These are phyloP conservation scores for Neurospora sp. DNA, from an alignment of 495 filamentous ascomycete species.

Conservation along the genomic window DNA sequence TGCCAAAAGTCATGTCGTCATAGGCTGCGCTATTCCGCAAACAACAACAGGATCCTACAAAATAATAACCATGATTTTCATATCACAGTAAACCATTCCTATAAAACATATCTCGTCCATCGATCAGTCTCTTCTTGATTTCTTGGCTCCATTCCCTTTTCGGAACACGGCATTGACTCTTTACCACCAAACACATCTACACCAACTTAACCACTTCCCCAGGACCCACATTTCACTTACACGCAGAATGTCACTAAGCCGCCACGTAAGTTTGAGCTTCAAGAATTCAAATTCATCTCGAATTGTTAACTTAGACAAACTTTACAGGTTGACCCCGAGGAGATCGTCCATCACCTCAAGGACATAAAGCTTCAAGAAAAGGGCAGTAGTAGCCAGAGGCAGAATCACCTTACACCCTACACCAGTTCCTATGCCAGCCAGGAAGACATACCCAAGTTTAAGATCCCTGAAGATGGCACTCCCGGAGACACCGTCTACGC, in stretches of 20 bases:
- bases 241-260: background rate
- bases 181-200: background rate
- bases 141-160: background rate
- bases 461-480: slow-evolving; percentile 50
- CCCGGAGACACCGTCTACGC: slow-evolving; percentile 56
- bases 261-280: background rate
- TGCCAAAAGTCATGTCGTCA: background rate
- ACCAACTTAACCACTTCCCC: background rate
- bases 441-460: slow-evolving; percentile 57
- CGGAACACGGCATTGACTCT: background rate
- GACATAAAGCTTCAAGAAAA: slow-evolving; percentile 25
- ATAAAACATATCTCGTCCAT: background rate
- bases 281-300: background rate
- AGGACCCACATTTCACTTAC: background rate
- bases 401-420: slow-evolving; percentile 50
- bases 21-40: background rate
- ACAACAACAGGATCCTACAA: background rate
- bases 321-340: slow-evolving; percentile 44
- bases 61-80: background rate
- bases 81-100: background rate
- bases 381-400: slow-evolving; percentile 10
- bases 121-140: background rate
- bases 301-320: background rate
- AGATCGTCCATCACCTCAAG: slow-evolving; percentile 46
- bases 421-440: slow-evolving; percentile 50